A percentile compares a stretch with the other conserved stretches of the same genome.
phyloP scores from a whole-genome alignment of 1,284 basidiomycete species.

The Austroboletus novae-zelandiae region DNA sequence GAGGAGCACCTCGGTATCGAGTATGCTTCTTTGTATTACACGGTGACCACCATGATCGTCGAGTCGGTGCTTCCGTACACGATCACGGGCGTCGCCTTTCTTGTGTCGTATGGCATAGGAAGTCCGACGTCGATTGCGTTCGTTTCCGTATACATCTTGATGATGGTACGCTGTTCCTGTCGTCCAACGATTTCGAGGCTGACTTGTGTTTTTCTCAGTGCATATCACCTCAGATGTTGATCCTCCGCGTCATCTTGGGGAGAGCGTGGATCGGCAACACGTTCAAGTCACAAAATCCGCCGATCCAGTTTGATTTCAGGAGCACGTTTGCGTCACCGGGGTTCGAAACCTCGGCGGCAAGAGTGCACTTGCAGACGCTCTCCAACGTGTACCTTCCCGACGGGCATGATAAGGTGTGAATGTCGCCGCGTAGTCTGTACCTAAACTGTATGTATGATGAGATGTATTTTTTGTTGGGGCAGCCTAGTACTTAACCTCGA shows the following conservation, averaged over 20 bases:
- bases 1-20: slow-evolving; percentile 13
- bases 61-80: slow-evolving; percentile 31
- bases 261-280: not conserved
- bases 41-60: slow-evolving; percentile 13
- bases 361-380: not conserved
- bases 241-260: slow-evolving; percentile 20
- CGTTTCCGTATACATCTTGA: slow-evolving; percentile 13
- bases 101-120: slow-evolving; percentile 18
- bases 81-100: slow-evolving; percentile 24
- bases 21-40: slow-evolving; percentile 19
- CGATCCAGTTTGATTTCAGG: not conserved
- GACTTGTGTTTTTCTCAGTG: slow-evolving; percentile 14
- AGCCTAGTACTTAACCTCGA: too few species aligned
- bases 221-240: slow-evolving; percentile 32
- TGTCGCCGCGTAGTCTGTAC: not conserved
- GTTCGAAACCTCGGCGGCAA: not conserved
- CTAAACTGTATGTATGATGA: too few species aligned
- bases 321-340: not conserved
- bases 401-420: not conserved
- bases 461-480: too few species aligned
- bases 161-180: slow-evolving; percentile 17
- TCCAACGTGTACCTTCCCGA: not conserved
- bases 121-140: slow-evolving; percentile 15
- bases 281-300: not conserved
- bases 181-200: not conserved